A percentile compares a stretch with the other conserved stretches of the same genome.
These are phyloP conservation scores for Hypericum androsaemum DNA, from an alignment of 345 rosid genomes.

Conservation along the genomic window DNA sequence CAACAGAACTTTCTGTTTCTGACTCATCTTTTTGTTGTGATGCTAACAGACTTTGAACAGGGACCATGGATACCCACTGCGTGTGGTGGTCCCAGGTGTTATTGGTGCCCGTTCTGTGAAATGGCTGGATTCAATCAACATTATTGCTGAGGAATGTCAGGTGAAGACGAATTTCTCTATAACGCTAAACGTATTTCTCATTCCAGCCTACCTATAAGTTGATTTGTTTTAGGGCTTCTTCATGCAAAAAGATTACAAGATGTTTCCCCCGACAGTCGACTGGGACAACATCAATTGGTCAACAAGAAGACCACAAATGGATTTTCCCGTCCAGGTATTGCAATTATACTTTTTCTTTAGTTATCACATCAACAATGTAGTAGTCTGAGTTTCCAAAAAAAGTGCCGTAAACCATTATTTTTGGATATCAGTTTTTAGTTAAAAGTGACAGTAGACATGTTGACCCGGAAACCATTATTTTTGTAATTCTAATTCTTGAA, in stretches of 20 bases:
- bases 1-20: slow-evolving; percentile 2
- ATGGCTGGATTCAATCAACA: slow-evolving; percentile 80
- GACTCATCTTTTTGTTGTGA: slow-evolving; percentile 6
- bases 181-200: background rate
- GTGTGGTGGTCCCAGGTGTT: slow-evolving; percentile 91
- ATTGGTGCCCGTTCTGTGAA: slow-evolving; percentile 98
- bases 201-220: slow-evolving; percentile 1
- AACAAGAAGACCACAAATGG: slow-evolving; percentile 88
- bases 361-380: too few species aligned
- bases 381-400: too few species aligned
- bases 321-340: slow-evolving; percentile 93
- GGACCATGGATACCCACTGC: slow-evolving; percentile 87
- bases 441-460: too few species aligned
- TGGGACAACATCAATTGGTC: slow-evolving; percentile 92
- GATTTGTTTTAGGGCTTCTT: slow-evolving; percentile 62
- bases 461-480: too few species aligned
- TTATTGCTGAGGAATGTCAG: slow-evolving; percentile 84
- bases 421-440: too few species aligned
- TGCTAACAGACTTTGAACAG: slow-evolving; percentile 63
- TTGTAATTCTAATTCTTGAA: too few species aligned
- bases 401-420: too few species aligned
- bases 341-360: slow-evolving; percentile 7
- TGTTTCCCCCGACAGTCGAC: slow-evolving; percentile 95
- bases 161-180: slow-evolving; percentile 22
- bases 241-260: slow-evolving; percentile 96